Evolutionary conservation across 495 filamentous ascomycete genomes (phyloP).

Genomic region (Aspergillus cavernicola): DNA sequence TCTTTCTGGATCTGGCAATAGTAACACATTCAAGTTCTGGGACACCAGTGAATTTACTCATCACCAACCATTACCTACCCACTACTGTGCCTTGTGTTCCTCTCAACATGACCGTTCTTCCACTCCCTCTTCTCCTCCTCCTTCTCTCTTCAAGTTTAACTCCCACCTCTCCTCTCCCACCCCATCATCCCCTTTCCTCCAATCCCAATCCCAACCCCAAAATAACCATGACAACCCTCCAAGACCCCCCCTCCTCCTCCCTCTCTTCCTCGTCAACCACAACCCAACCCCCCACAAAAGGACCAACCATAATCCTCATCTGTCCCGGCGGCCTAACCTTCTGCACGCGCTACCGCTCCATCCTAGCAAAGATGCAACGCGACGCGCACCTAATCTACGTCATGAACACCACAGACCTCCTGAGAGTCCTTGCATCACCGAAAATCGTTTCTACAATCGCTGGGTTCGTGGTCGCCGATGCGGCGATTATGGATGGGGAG

Average conservation of each 20-base stretch:
- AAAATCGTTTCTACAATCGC: not conserved
- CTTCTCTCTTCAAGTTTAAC: not conserved
- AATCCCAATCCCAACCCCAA: not conserved
- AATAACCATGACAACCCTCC: too few species aligned
- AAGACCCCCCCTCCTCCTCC: not conserved
- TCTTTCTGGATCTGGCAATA: too few species aligned
- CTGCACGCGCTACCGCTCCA: not conserved
- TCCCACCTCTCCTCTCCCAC: not conserved
- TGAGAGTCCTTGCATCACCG: not conserved
- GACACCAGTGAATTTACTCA: not conserved
- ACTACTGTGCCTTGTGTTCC: too few species aligned
- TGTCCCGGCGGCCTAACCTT: not conserved
- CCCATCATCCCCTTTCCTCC: not conserved
- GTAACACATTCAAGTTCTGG: too few species aligned
- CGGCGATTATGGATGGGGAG: conserved; percentile 5
- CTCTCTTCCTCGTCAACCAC: not conserved
- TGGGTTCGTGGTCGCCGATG: conserved; percentile 13
- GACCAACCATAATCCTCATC: not conserved
- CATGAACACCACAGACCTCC: not conserved
- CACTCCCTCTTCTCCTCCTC: too few species aligned
- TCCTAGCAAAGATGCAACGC: conserved; percentile 6
- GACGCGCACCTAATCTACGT: conserved; percentile 5
- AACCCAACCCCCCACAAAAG: not conserved
- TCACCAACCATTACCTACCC: too few species aligned
- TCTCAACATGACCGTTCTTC: too few species aligned